Conservation (phyloP, 768 basidiomycete genomes). For the Antrodiella citrinella region DNA sequence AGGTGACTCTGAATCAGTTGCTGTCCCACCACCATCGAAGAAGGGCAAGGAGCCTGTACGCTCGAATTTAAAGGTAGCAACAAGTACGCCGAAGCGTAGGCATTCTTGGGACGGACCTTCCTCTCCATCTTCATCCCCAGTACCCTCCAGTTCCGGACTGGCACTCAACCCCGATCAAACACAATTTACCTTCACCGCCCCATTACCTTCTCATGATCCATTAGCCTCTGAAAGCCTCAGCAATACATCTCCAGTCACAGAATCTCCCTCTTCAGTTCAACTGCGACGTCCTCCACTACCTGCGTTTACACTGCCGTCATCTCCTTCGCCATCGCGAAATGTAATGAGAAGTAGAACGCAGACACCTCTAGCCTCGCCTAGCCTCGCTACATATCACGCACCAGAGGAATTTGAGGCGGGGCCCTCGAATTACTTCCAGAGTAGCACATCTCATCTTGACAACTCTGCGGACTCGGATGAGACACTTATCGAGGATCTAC, state of each 20-base stretch:
- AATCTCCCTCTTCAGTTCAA: background rate
- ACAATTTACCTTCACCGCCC: conserved; percentile 7
- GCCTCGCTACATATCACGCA: conserved; percentile 29
- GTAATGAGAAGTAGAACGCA: conserved; percentile 6
- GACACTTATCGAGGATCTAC: conserved; percentile 3
- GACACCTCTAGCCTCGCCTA: conserved; percentile 27
- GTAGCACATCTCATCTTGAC: background rate
- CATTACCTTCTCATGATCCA: background rate
- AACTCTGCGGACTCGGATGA: background rate
- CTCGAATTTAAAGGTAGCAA: background rate
- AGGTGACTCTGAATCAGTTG: background rate
- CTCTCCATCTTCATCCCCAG: background rate
- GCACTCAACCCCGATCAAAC: conserved; percentile 1
- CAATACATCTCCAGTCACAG: conserved; percentile 1
- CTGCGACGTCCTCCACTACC: conserved; percentile 18
- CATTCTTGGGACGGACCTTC: conserved; percentile 5
- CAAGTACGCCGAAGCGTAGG: background rate
- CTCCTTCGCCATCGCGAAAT: background rate
- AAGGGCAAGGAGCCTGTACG: conserved; percentile 7
- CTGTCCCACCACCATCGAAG: too few species aligned
- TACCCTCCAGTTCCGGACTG: background rate
- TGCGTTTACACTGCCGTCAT: conserved; percentile 9
- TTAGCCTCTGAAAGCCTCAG: background rate
- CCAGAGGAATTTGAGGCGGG: conserved; percentile 29
- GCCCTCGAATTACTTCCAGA: conserved; percentile 12